phyloP scores from a whole-genome alignment of 768 basidiomycete species.

The Suillus hirtellus region DNA sequence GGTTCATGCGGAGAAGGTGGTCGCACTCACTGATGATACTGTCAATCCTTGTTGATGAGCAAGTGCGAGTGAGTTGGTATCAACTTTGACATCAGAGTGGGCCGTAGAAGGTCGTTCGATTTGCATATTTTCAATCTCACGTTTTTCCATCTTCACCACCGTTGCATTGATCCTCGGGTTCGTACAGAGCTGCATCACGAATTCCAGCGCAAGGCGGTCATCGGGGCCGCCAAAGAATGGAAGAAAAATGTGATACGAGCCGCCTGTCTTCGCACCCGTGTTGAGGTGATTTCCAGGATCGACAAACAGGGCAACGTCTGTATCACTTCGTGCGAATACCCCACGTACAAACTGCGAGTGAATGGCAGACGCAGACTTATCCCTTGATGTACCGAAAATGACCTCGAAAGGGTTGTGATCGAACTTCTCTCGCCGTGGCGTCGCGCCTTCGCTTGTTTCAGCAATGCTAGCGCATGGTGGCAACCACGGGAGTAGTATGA shows the following conservation, averaged over 20 bases:
- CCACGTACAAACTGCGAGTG: constrained; percentile 86
- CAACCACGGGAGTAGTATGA: constrained; percentile 85
- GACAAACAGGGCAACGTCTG: constrained; percentile 83
- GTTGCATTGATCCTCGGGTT: constrained; percentile 71
- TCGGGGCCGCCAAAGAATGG: constrained; percentile 96
- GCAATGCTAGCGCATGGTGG: constrained; percentile 34
- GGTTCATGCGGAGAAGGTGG: neutral
- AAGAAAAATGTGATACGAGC: constrained; percentile 69
- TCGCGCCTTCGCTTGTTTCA: constrained; percentile 6
- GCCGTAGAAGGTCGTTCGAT: constrained; percentile 26
- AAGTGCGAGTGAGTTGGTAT: constrained; percentile 25
- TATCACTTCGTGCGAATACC: constrained; percentile 69
- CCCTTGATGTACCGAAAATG: constrained; percentile 44
- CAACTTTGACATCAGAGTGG: constrained; percentile 26
- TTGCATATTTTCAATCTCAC: constrained; percentile 31
- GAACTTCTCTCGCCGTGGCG: constrained; percentile 19
- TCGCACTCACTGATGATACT: constrained; percentile 46
- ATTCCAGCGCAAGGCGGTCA: constrained; percentile 82
- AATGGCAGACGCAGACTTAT: constrained; percentile 48
- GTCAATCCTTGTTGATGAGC: constrained; percentile 37
- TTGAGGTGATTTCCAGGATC: constrained; percentile 53
- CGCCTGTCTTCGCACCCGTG: constrained; percentile 24
- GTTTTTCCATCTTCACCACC: constrained; percentile 64
- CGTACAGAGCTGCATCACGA: constrained; percentile 81
- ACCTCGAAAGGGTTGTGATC: constrained; percentile 69